Percentiles rank a stretch among this genome's conserved stretches.
Conservation (phyloP, 495 filamentous ascomycete species). For the Chaetomium cochliodes region DNA sequence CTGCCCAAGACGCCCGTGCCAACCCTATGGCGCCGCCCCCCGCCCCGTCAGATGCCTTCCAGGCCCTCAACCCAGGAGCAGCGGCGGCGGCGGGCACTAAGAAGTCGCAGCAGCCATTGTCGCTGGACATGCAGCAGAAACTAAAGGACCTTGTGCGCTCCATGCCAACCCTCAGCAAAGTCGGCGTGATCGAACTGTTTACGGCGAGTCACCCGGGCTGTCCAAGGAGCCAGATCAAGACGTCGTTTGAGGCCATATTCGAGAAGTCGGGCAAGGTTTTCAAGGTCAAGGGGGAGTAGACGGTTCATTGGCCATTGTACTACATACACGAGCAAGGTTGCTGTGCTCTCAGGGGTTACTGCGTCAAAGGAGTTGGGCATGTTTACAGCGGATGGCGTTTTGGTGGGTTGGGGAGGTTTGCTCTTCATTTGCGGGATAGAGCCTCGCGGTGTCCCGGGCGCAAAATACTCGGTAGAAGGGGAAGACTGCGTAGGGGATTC, state of each 20-base stretch:
- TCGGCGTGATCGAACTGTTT: slow-evolving; percentile 35
- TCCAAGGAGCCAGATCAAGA: slow-evolving; percentile 28
- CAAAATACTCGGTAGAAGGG: background rate
- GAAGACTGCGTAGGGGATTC: background rate
- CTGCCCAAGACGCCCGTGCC: slow-evolving; percentile 6
- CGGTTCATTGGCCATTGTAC: background rate
- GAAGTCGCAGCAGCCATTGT: slow-evolving; percentile 26
- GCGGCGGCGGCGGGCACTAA: slow-evolving; percentile 17
- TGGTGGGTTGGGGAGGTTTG: background rate
- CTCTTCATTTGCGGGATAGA: background rate
- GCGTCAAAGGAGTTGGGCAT: background rate
- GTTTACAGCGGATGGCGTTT: background rate
- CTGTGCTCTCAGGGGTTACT: background rate
- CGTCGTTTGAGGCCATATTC: slow-evolving; percentile 30
- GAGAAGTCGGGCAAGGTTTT: slow-evolving; percentile 27
- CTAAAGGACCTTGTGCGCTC: slow-evolving; percentile 29
- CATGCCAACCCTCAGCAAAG: slow-evolving; percentile 33
- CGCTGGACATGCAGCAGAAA: slow-evolving; percentile 26
- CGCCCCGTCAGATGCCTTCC: slow-evolving; percentile 28
- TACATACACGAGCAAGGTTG: background rate
- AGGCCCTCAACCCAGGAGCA: slow-evolving; percentile 22
- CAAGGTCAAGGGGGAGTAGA: slow-evolving; percentile 30
- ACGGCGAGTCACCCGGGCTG: slow-evolving; percentile 22
- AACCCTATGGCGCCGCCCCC: slow-evolving; percentile 19
- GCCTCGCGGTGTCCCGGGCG: background rate